phyloP scores from a whole-genome alignment of 1,284 basidiomycete genomes.

The Trichosporon ovoides region DNA sequence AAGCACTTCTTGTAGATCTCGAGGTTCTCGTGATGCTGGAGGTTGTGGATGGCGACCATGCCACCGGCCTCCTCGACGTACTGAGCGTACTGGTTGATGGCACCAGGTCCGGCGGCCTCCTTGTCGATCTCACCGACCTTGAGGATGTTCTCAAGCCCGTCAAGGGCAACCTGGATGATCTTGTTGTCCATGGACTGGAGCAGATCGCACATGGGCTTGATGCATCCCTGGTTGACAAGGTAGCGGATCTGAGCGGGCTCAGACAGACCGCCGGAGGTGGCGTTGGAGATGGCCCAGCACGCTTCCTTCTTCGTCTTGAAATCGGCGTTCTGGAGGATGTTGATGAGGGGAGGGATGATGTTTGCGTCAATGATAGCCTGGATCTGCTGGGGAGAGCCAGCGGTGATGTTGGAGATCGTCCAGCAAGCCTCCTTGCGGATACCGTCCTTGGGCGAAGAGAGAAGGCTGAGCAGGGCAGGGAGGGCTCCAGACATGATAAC shows the following conservation, averaged over 20 bases:
- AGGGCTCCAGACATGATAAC: constrained; percentile 95
- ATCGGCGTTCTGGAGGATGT: constrained; percentile 94
- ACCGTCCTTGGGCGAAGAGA: constrained; percentile 94
- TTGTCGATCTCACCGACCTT: constrained; percentile 98
- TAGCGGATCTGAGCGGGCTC: constrained; percentile 98
- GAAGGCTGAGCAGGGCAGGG: constrained; percentile 80
- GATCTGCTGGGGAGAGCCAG: constrained; percentile 92
- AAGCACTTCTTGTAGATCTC: constrained; percentile 99
- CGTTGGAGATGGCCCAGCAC: constrained; percentile 99
- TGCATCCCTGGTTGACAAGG: constrained; percentile 94
- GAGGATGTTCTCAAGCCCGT: constrained; percentile 97
- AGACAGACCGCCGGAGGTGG: constrained; percentile 94
- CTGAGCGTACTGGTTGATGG: constrained; percentile 85
- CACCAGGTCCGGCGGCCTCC: constrained; percentile 72
- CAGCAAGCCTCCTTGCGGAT: constrained; percentile 91
- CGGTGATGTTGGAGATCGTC: constrained; percentile 99
- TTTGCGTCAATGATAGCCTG: constrained; percentile 67
- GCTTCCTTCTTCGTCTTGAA: constrained; percentile 99
- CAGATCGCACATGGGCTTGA: constrained; percentile 96
- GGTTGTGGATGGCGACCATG: constrained; percentile 97
- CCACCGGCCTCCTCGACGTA: constrained; percentile 98
- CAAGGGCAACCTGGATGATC: constrained; percentile 89
- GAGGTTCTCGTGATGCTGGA: constrained; percentile 98
- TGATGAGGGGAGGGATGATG: constrained; percentile 96
- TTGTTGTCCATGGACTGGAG: constrained; percentile 99